A percentile compares a stretch with the other conserved stretches of the same genome.
Conservation (phyloP, 495 filamentous ascomycete species). For the Aspergillus mulundensis region DNA sequence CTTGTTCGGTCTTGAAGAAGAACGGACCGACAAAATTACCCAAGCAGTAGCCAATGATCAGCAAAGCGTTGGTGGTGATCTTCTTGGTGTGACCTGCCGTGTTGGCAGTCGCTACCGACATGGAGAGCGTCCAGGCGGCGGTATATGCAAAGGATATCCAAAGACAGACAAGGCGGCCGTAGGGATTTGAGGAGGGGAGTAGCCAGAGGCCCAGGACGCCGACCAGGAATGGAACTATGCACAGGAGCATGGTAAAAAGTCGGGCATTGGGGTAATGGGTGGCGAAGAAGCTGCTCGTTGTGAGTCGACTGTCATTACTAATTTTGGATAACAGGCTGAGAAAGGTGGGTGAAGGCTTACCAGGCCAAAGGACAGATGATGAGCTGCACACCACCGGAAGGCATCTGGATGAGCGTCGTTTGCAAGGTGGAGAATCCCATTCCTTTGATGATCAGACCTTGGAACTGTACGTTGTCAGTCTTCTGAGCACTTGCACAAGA, state of each 20-base stretch:
- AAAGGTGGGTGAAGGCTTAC: neutral
- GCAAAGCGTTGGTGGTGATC: constrained; percentile 19
- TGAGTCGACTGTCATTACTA: neutral
- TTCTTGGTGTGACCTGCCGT: constrained; percentile 29
- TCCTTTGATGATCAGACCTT: constrained; percentile 28
- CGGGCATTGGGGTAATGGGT: neutral
- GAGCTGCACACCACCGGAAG: constrained; percentile 1
- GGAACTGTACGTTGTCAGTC: neutral
- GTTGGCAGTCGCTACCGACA: neutral
- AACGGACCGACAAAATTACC: constrained; percentile 55
- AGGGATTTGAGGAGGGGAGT: neutral
- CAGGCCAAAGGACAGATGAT: neutral
- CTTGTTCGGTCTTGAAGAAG: constrained; percentile 53
- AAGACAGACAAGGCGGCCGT: constrained; percentile 45
- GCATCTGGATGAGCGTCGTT: constrained; percentile 2
- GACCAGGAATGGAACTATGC: neutral
- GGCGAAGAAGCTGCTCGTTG: neutral
- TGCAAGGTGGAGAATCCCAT: constrained; percentile 31
- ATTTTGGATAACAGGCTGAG: too few species aligned
- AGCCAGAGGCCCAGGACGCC: neutral
- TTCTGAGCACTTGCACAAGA: neutral
- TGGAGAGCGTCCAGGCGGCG: constrained; percentile 18
- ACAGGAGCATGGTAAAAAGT: neutral
- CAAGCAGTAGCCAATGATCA: constrained; percentile 48
- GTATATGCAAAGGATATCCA: constrained; percentile 48